Evolutionary conservation across 228 moss, liverwort and hornwort species (phyloP).

Genomic region (Sphagnum fallax): DNA sequence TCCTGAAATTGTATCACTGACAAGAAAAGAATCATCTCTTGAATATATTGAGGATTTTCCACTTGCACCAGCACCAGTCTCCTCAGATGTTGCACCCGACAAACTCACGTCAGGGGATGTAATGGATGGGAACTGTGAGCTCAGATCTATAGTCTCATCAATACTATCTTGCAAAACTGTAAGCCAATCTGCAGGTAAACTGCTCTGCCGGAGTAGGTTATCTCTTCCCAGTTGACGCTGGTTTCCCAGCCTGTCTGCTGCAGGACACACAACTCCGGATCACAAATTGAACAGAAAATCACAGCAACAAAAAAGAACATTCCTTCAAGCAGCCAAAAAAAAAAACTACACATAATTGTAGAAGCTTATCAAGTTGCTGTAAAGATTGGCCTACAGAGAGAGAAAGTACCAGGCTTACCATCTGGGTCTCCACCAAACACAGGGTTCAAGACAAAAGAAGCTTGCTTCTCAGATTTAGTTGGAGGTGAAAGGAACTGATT

Average conservation of each 20-base stretch:
- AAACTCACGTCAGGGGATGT: slow-evolving; percentile 48
- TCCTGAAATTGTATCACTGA: neutral
- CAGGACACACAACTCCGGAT: neutral
- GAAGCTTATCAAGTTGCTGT: slow-evolving; percentile 10
- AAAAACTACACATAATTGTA: slow-evolving; percentile 14
- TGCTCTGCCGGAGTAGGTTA: slow-evolving; percentile 65
- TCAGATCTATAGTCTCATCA: slow-evolving; percentile 30
- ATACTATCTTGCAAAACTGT: slow-evolving; percentile 44
- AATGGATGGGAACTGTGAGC: slow-evolving; percentile 45
- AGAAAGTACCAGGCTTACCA: slow-evolving; percentile 11
- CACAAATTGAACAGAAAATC: too few relatives aligned
- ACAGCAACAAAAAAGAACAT: slow-evolving; percentile 4
- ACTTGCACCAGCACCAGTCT: slow-evolving; percentile 21
- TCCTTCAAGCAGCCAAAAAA: neutral
- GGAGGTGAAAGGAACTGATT: slow-evolving; percentile 30
- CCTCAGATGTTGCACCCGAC: slow-evolving; percentile 47
- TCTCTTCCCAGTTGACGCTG: slow-evolving; percentile 14
- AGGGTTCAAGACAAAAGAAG: slow-evolving; percentile 9
- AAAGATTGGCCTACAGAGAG: slow-evolving; percentile 12
- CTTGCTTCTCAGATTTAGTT: slow-evolving; percentile 30
- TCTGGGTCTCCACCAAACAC: slow-evolving; percentile 20
- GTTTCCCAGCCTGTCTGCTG: neutral
- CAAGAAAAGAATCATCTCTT: slow-evolving; percentile 15
- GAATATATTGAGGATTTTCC: slow-evolving; percentile 12
- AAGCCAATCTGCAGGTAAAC: slow-evolving; percentile 71